Evolutionary conservation across 805 yeast species (phyloP), one percentile per base, ranked within the genome.

Genomic region (Babjeviella inositovora): DNA sequence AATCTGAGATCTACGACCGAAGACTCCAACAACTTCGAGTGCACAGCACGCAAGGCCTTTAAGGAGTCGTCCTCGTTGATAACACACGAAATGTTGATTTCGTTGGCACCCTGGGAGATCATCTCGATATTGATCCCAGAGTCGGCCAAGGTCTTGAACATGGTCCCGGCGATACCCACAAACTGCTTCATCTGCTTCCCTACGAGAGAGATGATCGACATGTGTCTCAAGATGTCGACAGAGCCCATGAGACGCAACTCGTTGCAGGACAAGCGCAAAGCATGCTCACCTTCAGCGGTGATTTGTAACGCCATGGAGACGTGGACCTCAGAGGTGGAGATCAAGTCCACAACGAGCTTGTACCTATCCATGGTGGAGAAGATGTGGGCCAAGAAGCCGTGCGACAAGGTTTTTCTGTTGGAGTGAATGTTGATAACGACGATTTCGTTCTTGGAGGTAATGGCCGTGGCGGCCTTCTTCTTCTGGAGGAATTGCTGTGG

Each of bases 51-150:
- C 34, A 90, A 59, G 4, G 97, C 97, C 45, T 79, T 77, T 15
- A 81, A 52, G 8, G 92, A 72, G 41, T 90, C 90, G 26, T 55
- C 53, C 34, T 79, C 82, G 32, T 77, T 79, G 31, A 90, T 82
- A 25, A 90, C 98, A 33, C 96, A 92, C 16, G 93, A 79, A 25
- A 90, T 90, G 47, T 90, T 90, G 41, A 90, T 90, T 52, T 90
- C 98, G 41, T 87, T 87, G 11, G 97, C 95, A 38, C 98, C 98
- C 61, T 90, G 98, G 28, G 84, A 69, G 50, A 90, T 90, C 98
- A 90, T 90, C 50, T 90, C 98, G 37, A 90, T 82, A 51, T 90
- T 90, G 43, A 90, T 76, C 21, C 68, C 66, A 39, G 87, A 92
- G 41, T 80, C 85, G 6, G 97, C 96, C 35, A 90, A 57, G 2